Base-by-base conservation (phyloP, 2,329 filamentous ascomycete genomes). In the Trichoderma atroviride region DNA sequence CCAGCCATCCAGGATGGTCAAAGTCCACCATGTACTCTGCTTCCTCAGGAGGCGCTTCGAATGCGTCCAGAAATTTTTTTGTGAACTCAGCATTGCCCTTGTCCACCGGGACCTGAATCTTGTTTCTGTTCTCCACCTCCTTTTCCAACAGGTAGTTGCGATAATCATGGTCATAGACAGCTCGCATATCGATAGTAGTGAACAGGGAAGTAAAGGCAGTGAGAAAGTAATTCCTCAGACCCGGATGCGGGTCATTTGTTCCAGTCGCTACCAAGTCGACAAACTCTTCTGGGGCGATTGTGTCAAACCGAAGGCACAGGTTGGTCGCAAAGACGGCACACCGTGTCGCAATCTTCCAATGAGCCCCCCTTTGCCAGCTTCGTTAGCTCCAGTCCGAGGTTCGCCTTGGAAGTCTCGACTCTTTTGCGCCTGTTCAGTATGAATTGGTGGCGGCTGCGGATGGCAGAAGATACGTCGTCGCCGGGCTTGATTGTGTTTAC, bases 271-370 rank as follows among this genome's bases (percentile, higher is more conserved):
- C 90, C 9, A 99, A 86, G 61, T 96, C 90, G 66, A 98, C 88
- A 79, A 98, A 91, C 69, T 91, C 88, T 22, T 91, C 85, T 1
- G 93, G 92, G 6, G 93, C 93, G 71, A 99, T 88, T 22, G 89
- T 91, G 73, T 97, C 91, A 75, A 98, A 97, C n/a, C 96, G 90
- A 72, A 97, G 88, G 69, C 93, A 95, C 71, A 97, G 86, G 70
- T 96, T 97, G 69, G 95, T 89, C 5, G 97, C 92, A 77, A 99
- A 96, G 43, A 96, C 92, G 11, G 92, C 92, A 69, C 94, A 97
- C 33, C 95, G 87, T 62, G 90, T 93, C 6, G 95, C 95, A 74
- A 97, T 94, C 83, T 97, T 98, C 96, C 96, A 99, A 77, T 99
- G 96, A 0, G 94, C 93, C 3, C 88, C 88, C 88, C 74, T 89